A percentile compares a stretch with the other conserved stretches of the same genome.
These are phyloP conservation scores for Discostella stelligeroides DNA, from an alignment of 108 stramenopile species.

Conservation along the genomic window DNA sequence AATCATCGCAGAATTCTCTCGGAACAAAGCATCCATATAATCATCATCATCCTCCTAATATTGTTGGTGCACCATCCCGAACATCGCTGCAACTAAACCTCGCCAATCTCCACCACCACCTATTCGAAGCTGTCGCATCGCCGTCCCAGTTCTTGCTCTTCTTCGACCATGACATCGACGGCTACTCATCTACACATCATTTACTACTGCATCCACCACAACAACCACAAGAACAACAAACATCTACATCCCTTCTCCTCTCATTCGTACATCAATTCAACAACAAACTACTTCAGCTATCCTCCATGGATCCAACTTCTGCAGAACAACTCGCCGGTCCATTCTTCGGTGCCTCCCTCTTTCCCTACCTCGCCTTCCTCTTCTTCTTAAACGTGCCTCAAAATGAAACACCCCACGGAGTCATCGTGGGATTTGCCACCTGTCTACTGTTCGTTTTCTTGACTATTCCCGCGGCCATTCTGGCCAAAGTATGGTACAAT, in stretches of 20 bases:
- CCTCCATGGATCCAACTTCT: slow-evolving; percentile 40
- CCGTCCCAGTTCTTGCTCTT: background rate
- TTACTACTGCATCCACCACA: background rate
- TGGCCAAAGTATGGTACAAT: slow-evolving; percentile 78
- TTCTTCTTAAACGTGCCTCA: slow-evolving; percentile 80
- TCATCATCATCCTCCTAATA: too few species aligned
- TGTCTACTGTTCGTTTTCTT: slow-evolving; percentile 90
- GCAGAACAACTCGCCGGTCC: slow-evolving; percentile 83
- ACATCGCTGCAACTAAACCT: too few species aligned
- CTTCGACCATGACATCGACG: too few species aligned
- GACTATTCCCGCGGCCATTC: slow-evolving; percentile 93
- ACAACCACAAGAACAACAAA: too few species aligned
- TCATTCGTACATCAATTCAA: slow-evolving; percentile 23
- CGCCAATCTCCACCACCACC: too few species aligned
- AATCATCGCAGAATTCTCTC: too few species aligned
- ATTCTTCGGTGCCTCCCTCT: slow-evolving; percentile 87
- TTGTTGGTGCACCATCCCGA: too few species aligned
- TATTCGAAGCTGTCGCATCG: background rate
- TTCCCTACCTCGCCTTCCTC: slow-evolving; percentile 93
- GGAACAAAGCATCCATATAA: too few species aligned
- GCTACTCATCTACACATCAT: background rate
- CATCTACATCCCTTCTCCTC: too few species aligned
- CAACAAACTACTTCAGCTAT: background rate
- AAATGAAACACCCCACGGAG: slow-evolving; percentile 86
- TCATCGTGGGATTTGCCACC: slow-evolving; percentile 88